Evolutionary conservation across 306 rosid species (phyloP).

Genomic region (Argentina anserina): DNA sequence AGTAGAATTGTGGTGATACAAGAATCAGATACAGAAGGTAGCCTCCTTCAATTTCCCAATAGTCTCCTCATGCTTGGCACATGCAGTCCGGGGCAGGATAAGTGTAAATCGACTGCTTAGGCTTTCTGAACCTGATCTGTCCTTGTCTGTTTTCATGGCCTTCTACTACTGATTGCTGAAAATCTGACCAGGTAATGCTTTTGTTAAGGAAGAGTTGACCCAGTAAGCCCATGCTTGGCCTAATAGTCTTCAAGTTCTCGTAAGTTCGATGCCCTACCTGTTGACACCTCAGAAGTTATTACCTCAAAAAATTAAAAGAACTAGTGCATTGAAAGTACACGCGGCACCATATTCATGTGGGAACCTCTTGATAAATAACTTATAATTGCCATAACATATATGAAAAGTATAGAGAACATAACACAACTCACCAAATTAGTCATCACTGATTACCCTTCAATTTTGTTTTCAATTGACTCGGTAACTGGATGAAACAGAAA

Average conservation of each 20-base stretch:
- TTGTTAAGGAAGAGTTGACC: conserved; percentile 92
- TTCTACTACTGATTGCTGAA: conserved; percentile 55
- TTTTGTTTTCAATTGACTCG: too few species aligned
- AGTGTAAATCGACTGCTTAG: conserved; percentile 89
- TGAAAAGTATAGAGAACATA: background rate
- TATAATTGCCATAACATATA: background rate
- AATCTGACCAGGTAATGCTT: conserved; percentile 71
- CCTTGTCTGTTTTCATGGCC: conserved; percentile 91
- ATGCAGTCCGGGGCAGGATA: conserved; percentile 96
- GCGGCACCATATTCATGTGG: background rate
- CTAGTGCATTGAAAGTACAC: background rate
- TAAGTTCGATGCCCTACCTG: conserved; percentile 96
- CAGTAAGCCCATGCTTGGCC: conserved; percentile 90
- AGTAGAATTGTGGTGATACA: conserved; percentile 36
- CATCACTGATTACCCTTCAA: background rate
- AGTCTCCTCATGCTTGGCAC: conserved; percentile 57
- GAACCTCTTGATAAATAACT: background rate
- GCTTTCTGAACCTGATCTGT: conserved; percentile 72
- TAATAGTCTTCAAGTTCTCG: conserved; percentile 75
- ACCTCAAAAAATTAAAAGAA: background rate
- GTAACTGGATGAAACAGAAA: too few species aligned
- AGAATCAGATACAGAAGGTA: conserved; percentile 24
- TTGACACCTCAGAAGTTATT: conserved; percentile 23
- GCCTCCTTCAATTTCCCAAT: conserved; percentile 16
- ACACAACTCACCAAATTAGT: background rate